Percentiles rank a stretch among this genome's conserved stretches.
Evolutionary conservation across 805 yeast genomes (phyloP).

Genomic region (Myxozyma geophila): DNA sequence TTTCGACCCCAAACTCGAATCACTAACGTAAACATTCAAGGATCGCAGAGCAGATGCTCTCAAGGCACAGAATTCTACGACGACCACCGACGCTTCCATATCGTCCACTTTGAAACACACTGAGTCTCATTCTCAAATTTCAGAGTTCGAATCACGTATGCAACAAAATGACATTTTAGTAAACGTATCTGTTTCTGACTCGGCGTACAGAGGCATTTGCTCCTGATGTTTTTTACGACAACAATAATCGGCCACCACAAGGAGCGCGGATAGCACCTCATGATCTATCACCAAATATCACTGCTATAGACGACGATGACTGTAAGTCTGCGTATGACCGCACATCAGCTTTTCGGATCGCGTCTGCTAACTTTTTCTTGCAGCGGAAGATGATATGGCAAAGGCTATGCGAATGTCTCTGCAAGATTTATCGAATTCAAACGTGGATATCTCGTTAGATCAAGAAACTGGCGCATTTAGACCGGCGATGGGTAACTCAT

Average conservation of each 20-base stretch:
- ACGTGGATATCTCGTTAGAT: conserved; percentile 7
- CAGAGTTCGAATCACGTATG: conserved; percentile 22
- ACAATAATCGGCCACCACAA: not conserved
- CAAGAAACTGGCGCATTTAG: conserved; percentile 40
- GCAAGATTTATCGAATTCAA: conserved; percentile 23
- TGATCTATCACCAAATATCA: not conserved
- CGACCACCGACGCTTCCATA: not conserved
- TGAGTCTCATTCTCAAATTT: not conserved
- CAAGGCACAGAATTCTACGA: not conserved
- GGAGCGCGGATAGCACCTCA: not conserved
- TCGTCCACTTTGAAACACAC: not conserved
- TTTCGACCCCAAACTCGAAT: too few species aligned
- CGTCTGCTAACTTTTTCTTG: not conserved
- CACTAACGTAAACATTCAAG: conserved; percentile 2
- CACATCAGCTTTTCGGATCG: not conserved
- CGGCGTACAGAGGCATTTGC: conserved; percentile 23
- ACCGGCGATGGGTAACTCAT: conserved; percentile 38
- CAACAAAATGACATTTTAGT: too few species aligned
- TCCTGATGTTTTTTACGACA: conserved; percentile 26
- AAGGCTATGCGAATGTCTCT: conserved; percentile 34
- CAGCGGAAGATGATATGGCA: conserved; percentile 30
- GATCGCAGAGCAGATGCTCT: conserved; percentile 8
- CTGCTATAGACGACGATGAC: conserved; percentile 16
- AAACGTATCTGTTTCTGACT: not conserved
- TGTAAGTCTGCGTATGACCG: conserved; percentile 6